A percentile compares a stretch with the other conserved stretches of the same genome.
phyloP scores from a whole-genome alignment of 768 basidiomycete genomes.

The Coprinellus micaceus region DNA sequence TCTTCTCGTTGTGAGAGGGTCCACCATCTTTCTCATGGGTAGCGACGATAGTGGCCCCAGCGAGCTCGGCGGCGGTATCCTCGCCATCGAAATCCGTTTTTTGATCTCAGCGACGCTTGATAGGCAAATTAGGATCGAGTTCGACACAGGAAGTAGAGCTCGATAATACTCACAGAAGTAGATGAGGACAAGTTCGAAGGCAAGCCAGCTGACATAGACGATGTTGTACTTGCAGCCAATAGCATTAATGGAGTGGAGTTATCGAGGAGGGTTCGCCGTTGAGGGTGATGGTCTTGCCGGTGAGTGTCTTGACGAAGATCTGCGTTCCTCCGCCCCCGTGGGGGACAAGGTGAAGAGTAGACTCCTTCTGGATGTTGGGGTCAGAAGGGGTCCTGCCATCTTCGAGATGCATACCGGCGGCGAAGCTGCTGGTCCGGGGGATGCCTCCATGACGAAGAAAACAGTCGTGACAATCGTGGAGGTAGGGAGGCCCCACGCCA shows the following conservation, averaged over 20 bases:
- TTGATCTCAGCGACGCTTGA: conserved; percentile 64
- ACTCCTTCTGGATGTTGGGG: no score
- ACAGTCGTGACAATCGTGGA: conserved; percentile 49
- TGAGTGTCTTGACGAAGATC: no score
- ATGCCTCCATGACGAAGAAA: no score
- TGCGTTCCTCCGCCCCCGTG: no score
- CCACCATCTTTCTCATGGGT: no score
- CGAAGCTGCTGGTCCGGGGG: no score
- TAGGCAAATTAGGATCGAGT: conserved; percentile 1
- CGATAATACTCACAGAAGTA: conserved; percentile 43
- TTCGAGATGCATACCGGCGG: no score
- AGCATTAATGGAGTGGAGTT: conserved; percentile 26
- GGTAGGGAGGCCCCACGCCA: conserved; percentile 36
- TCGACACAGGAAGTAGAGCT: conserved; percentile 1
- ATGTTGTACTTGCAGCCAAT: conserved; percentile 28
- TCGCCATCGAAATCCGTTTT: conserved; percentile 75
- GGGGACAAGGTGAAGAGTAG: no score
- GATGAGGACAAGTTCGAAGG: conserved; percentile 59
- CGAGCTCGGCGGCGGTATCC: conserved; percentile 40
- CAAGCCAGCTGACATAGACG: conserved; percentile 70
- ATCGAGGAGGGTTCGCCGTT: conserved; percentile 69
- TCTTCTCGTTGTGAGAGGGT: no score
- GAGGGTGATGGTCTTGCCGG: no score
- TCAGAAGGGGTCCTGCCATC: no score
- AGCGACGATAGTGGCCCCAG: conserved; percentile 15